phyloP scores from a whole-genome alignment of 345 rosid species.

The Acer saccharum region DNA sequence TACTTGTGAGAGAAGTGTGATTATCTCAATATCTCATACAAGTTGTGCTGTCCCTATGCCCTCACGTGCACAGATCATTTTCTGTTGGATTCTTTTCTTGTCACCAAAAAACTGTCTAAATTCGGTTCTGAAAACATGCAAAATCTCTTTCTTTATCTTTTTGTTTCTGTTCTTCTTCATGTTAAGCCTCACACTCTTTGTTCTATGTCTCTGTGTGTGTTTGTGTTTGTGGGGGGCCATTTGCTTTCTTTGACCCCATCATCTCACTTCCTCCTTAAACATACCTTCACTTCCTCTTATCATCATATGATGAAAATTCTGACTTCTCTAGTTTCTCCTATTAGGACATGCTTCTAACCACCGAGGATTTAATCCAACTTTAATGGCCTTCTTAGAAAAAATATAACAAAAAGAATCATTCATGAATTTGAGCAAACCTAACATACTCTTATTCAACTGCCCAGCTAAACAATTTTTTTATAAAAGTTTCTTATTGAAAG shows the following conservation, averaged over 20 bases:
- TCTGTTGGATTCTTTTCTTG: slow-evolving; percentile 9
- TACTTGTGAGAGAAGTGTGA: not conserved
- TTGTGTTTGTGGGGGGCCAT: not conserved
- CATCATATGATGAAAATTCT: not conserved
- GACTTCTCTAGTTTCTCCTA: no score
- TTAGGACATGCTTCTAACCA: no score
- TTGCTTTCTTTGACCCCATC: not conserved
- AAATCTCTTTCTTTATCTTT: not conserved
- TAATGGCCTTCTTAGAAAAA: no score
- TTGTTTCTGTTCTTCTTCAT: not conserved
- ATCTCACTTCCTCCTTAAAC: not conserved
- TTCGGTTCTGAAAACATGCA: slow-evolving; percentile 19
- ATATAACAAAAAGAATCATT: not conserved
- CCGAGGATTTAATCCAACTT: no score
- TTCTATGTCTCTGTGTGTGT: not conserved
- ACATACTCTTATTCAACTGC: not conserved
- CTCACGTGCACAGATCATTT: slow-evolving; percentile 20
- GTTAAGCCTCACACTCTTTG: slow-evolving; percentile 7
- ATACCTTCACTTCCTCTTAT: not conserved
- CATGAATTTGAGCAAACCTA: no score
- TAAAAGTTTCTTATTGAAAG: not conserved
- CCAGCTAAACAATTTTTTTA: not conserved
- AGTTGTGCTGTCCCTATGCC: not conserved
- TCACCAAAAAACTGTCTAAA: slow-evolving; percentile 5
- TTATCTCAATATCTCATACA: not conserved